Evolutionary conservation across 192 early-diverging fungal species (phyloP).

Genomic region (Coemansia sp.): DNA sequence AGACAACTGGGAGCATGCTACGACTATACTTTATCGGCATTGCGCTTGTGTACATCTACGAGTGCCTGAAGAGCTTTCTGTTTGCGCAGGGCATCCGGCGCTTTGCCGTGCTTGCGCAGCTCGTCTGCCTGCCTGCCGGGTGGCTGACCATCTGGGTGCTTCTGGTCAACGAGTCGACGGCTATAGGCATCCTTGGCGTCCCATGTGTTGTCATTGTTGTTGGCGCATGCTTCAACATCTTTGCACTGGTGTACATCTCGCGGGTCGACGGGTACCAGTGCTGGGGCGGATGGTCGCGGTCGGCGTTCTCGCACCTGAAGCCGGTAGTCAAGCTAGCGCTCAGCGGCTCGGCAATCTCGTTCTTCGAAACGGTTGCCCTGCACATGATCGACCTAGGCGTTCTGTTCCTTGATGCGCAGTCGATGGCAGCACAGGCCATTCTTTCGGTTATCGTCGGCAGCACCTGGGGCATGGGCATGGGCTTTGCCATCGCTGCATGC

Average conservation of each 20-base stretch:
- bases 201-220: slow-evolving; percentile 62
- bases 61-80: slow-evolving; percentile 81
- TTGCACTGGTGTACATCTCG: slow-evolving; percentile 55
- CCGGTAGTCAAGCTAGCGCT: slow-evolving; percentile 70
- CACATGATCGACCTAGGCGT: slow-evolving; percentile 73
- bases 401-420: slow-evolving; percentile 70
- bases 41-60: slow-evolving; percentile 69
- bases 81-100: slow-evolving; percentile 91
- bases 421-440: slow-evolving; percentile 83
- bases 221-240: slow-evolving; percentile 57
- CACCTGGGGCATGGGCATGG: slow-evolving; percentile 69
- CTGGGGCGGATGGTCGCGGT: slow-evolving; percentile 86
- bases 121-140: slow-evolving; percentile 70
- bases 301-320: slow-evolving; percentile 62
- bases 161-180: slow-evolving; percentile 56
- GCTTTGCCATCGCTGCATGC: slow-evolving; percentile 72
- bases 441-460: slow-evolving; percentile 65
- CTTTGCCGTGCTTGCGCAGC: slow-evolving; percentile 68
- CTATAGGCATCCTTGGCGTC: slow-evolving; percentile 71
- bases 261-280: slow-evolving; percentile 65
- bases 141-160: slow-evolving; percentile 75
- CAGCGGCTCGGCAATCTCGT: slow-evolving; percentile 78
- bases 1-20: slow-evolving; percentile 65
- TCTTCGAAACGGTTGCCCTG: slow-evolving; percentile 77
- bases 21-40: slow-evolving; percentile 69